Percentiles rank a stretch among this genome's conserved stretches.
Conservation (phyloP, 2,329 filamentous ascomycete species). For the Fusarium poae region DNA sequence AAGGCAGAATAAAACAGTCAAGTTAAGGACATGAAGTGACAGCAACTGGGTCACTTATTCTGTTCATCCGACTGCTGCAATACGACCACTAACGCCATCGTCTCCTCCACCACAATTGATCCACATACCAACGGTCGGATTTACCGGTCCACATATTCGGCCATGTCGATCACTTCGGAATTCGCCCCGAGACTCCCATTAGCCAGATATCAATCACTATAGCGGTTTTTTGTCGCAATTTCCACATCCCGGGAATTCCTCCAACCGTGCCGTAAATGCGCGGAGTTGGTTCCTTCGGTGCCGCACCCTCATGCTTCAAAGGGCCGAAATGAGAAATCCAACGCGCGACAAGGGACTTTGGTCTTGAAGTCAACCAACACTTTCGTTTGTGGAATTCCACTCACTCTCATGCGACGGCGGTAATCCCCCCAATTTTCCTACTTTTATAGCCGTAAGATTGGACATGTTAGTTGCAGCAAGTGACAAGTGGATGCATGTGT, state of each 20-base stretch:
- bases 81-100: no score
- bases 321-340: neutral
- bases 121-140: no score
- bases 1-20: no score
- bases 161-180: slow-evolving; percentile 13
- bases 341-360: neutral
- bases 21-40: no score
- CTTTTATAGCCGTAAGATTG: neutral
- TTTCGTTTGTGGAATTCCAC: no score
- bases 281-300: neutral
- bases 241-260: neutral
- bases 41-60: no score
- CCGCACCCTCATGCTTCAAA: neutral
- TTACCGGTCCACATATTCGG: no score
- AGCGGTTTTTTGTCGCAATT: neutral
- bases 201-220: neutral
- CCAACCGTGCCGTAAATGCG: slow-evolving; percentile 11
- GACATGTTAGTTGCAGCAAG: neutral
- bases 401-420: no score
- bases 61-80: no score
- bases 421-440: neutral
- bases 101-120: neutral
- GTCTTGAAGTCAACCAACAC: neutral
- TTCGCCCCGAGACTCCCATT: slow-evolving; percentile 6
- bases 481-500: neutral